A percentile compares a stretch with the other conserved stretches of the same genome.
phyloP scores from a whole-genome alignment of 192 early-diverging fungal genomes.

The Coemansia sp. region DNA sequence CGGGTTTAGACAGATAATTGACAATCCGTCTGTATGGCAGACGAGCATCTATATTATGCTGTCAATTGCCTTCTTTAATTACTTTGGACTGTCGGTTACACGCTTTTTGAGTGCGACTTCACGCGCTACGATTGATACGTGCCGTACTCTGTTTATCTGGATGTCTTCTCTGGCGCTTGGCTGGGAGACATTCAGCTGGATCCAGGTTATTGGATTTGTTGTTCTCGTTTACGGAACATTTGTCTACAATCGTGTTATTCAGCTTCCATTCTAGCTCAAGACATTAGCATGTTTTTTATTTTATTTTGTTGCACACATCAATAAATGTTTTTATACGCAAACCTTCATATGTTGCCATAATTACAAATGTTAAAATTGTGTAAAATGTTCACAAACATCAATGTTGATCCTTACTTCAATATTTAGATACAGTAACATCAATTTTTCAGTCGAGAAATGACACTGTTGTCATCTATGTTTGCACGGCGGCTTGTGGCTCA shows the following conservation, averaged over 20 bases:
- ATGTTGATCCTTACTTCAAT: no score
- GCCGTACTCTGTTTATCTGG: constrained; percentile 97
- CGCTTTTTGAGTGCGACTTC: constrained; percentile 82
- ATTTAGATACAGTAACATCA: no score
- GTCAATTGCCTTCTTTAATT: constrained; percentile 96
- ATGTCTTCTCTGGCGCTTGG: constrained; percentile 83
- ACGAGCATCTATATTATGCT: constrained; percentile 79
- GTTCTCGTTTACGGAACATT: constrained; percentile 81
- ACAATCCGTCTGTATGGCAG: constrained; percentile 63
- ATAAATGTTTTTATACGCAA: no score
- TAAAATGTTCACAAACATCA: no score
- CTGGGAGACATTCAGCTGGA: constrained; percentile 89
- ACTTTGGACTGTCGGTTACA: constrained; percentile 91
- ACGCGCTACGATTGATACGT: constrained; percentile 93
- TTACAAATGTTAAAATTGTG: no score
- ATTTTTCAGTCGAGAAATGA: no score
- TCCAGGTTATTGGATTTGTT: constrained; percentile 88
- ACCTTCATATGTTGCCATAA: constrained; percentile 1
- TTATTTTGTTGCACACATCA: no score
- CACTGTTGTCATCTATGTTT: no score
- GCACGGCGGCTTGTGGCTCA: no score
- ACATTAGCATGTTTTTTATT: no score
- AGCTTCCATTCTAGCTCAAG: constrained; percentile 53
- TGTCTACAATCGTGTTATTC: constrained; percentile 82
- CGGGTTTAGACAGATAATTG: constrained; percentile 70